Percentiles rank a stretch among this genome's conserved stretches.
Evolutionary conservation across 2,329 filamentous ascomycete species (phyloP).

Genomic region (Alternaria viburni): DNA sequence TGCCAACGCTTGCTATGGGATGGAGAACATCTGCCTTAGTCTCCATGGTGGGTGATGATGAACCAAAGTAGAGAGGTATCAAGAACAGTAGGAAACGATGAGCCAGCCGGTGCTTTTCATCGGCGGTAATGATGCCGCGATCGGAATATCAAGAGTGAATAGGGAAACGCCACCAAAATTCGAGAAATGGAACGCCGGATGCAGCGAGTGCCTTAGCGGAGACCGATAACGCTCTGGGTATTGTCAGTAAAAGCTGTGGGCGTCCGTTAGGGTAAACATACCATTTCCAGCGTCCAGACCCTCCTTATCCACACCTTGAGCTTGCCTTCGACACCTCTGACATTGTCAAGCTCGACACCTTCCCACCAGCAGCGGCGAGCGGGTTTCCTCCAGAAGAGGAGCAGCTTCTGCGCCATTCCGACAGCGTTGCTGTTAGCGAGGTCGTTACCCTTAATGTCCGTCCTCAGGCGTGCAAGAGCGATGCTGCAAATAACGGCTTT

Average conservation of each 20-base stretch:
- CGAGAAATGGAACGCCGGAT: constrained; percentile 18
- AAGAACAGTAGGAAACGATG: constrained; percentile 26
- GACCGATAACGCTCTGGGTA: constrained; percentile 77
- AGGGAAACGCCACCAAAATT: constrained; percentile 18
- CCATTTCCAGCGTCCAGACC: constrained; percentile 98
- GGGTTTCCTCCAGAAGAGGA: constrained; percentile 98
- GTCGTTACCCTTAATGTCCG: constrained; percentile 82
- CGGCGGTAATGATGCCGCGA: constrained; percentile 11
- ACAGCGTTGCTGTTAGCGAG: constrained; percentile 77
- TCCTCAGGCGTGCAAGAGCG: constrained; percentile 88
- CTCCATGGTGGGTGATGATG: constrained; percentile 9
- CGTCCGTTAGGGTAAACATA: constrained; percentile 38
- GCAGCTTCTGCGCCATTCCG: constrained; percentile 96
- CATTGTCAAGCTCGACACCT: constrained; percentile 86
- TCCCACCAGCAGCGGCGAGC: constrained; percentile 99
- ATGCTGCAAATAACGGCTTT: constrained; percentile 98
- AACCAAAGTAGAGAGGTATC: constrained; percentile 34
- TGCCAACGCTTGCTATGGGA: constrained; percentile 29
- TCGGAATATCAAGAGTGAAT: constrained; percentile 7
- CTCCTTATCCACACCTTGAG: constrained; percentile 98
- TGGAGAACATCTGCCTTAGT: constrained; percentile 27
- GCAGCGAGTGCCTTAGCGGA: constrained; percentile 61
- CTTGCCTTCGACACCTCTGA: constrained; percentile 88
- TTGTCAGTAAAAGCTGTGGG: constrained; percentile 14
- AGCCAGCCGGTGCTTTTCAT: constrained; percentile 17